Conservation (phyloP, 495 filamentous ascomycete genomes). For the Xylaria scruposa region DNA sequence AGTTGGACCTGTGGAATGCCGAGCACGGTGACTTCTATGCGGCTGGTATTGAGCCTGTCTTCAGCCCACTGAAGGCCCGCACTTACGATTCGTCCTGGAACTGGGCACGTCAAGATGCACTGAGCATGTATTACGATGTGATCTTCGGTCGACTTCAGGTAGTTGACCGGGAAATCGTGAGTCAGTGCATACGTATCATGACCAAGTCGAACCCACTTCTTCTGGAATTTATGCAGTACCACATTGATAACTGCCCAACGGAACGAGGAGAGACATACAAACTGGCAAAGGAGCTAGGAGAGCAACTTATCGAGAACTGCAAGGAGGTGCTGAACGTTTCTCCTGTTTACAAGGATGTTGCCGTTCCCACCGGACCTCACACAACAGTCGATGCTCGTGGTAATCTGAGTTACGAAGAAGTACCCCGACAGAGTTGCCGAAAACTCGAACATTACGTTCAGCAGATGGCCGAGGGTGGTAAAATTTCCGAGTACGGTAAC, state of each 20-base stretch:
- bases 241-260: conserved; percentile 98
- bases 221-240: conserved; percentile 99
- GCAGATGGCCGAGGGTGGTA: conserved; percentile 98
- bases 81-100: conserved; percentile 99
- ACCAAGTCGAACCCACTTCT: conserved; percentile 95
- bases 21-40: conserved; percentile 98
- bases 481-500: conserved; percentile 98
- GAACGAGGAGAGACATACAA: conserved; percentile 97
- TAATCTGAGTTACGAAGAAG: conserved; percentile 87
- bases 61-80: conserved; percentile 90
- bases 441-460: conserved; percentile 99
- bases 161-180: conserved; percentile 97
- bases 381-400: conserved; percentile 89
- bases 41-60: conserved; percentile 89
- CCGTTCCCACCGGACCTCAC: conserved; percentile 86
- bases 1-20: conserved; percentile 91
- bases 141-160: conserved; percentile 94
- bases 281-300: conserved; percentile 93
- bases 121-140: conserved; percentile 99
- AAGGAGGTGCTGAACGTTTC: conserved; percentile 82
- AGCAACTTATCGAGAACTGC: conserved; percentile 96
- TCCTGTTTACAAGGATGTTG: conserved; percentile 95
- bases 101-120: conserved; percentile 96
- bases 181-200: conserved; percentile 98
- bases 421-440: conserved; percentile 85